Base-by-base conservation (phyloP, 1,139 yeast genomes). In the Magnusiomyces sp. region DNA sequence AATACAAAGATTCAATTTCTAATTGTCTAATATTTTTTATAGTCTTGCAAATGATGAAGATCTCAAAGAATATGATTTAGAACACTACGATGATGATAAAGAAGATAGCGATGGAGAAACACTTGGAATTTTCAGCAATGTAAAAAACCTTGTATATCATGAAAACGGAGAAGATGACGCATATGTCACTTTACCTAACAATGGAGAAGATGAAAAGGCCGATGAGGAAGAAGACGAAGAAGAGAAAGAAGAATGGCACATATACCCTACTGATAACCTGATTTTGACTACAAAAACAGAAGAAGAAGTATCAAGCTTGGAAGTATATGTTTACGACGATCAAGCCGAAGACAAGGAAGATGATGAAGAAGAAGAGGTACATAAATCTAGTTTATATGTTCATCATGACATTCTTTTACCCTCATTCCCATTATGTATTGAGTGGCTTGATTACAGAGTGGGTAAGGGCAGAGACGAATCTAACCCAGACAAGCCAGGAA, bases 331-430 rank as follows among this genome's bases (percentile, higher is more conserved):
- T 31, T 92, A 90, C 66, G 97, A 92, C 65, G 96, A 90, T 63
- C 52, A 54, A 13, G 56, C 55, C n/a, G 86, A 84, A 48, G 86
- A 83, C 49, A 52, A 50, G 14, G 85, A 83, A 47, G 86, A 84
- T 48, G 74, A 70, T 20, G 81, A 79, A 7, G 76, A 79, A 9
- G 89, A 80, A 60, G 76, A 75, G 9, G 50, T 52, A 14, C 56
- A 68, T 69, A 94, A 81, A 45, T 74, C 82, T 49, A 81, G 83
- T 43, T 71, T 92, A 57, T 92, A 92, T 61, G 95, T 92, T 48
- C 99, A 92, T 64, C 99, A 92, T 69, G 98, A 94, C 66, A 72
- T 92, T 58, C 87, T 92, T 96, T 76, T 92, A 53, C 98, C 99
- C 2, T 86, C 97, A 1, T 92, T 92, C 75, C 99, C 99, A 42